Evolutionary conservation across 306 rosid genomes (phyloP).

Genomic region (Cicer yamashitae): DNA sequence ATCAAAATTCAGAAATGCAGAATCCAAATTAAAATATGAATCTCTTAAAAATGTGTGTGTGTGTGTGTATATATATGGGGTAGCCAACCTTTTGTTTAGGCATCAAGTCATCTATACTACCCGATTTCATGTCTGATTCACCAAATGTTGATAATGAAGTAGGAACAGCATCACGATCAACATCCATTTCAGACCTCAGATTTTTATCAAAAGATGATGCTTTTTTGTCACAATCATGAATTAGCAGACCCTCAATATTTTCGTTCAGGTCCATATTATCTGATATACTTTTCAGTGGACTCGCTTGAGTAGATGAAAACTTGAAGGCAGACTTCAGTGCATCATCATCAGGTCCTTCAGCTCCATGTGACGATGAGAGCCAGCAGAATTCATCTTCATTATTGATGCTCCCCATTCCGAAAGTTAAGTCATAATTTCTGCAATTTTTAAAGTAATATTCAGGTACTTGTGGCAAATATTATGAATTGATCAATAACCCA

Average conservation of each 20-base stretch:
- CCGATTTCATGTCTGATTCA: slow-evolving; percentile 51
- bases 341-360: slow-evolving; percentile 66
- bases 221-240: slow-evolving; percentile 45
- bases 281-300: slow-evolving; percentile 53
- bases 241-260: slow-evolving; percentile 45
- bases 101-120: slow-evolving; percentile 41
- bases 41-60: neutral
- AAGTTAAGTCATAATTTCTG: slow-evolving; percentile 80
- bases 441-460: slow-evolving; percentile 38
- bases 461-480: slow-evolving; percentile 7
- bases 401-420: slow-evolving; percentile 64
- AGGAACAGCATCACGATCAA: slow-evolving; percentile 44
- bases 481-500: slow-evolving; percentile 34
- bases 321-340: slow-evolving; percentile 63
- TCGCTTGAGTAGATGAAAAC: slow-evolving; percentile 57
- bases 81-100: slow-evolving; percentile 62
- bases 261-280: slow-evolving; percentile 53
- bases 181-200: slow-evolving; percentile 46
- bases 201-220: slow-evolving; percentile 42
- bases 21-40: slow-evolving; percentile 13
- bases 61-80: neutral
- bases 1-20: neutral
- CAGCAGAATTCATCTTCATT: slow-evolving; percentile 77
- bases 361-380: slow-evolving; percentile 65
- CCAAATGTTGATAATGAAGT: slow-evolving; percentile 49